phyloP scores from a whole-genome alignment of 176 grass and related monocot genomes.

The Eragrostis curvula region DNA sequence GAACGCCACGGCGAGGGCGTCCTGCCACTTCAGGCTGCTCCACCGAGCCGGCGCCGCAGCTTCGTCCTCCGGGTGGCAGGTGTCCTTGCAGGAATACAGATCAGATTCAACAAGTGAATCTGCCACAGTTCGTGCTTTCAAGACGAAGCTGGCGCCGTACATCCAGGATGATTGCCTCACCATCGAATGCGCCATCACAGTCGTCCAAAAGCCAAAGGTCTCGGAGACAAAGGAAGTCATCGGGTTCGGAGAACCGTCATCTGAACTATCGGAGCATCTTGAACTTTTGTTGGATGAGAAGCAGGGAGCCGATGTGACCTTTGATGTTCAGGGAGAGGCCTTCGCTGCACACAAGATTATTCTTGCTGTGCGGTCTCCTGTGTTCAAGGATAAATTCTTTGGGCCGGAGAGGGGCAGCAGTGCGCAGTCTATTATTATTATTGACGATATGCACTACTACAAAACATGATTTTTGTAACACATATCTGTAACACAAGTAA shows the following conservation, averaged over 20 bases:
- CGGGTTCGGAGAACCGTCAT: neutral
- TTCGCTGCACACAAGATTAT: neutral
- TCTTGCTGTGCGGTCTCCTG: conserved; percentile 1
- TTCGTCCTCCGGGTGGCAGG: neutral
- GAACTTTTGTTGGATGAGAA: neutral
- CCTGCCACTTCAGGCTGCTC: neutral
- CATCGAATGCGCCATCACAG: neutral
- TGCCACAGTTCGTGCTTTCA: neutral
- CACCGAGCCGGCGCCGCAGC: neutral
- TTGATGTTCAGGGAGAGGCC: neutral
- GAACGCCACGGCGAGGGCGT: neutral
- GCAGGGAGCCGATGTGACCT: neutral
- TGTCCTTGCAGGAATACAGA: neutral
- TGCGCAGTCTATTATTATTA: neutral
- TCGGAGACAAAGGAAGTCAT: neutral
- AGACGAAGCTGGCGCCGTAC: neutral
- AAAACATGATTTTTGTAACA: too few relatives aligned
- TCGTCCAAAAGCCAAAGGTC: neutral
- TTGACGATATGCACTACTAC: too few relatives aligned
- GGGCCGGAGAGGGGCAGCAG: neutral
- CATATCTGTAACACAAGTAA: too few relatives aligned
- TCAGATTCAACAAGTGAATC: neutral
- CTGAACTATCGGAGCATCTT: neutral
- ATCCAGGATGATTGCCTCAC: neutral
- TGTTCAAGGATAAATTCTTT: conserved; percentile 13